Base-by-base conservation (phyloP, 2,329 filamentous ascomycete species). In the Fusarium incarnatum region DNA sequence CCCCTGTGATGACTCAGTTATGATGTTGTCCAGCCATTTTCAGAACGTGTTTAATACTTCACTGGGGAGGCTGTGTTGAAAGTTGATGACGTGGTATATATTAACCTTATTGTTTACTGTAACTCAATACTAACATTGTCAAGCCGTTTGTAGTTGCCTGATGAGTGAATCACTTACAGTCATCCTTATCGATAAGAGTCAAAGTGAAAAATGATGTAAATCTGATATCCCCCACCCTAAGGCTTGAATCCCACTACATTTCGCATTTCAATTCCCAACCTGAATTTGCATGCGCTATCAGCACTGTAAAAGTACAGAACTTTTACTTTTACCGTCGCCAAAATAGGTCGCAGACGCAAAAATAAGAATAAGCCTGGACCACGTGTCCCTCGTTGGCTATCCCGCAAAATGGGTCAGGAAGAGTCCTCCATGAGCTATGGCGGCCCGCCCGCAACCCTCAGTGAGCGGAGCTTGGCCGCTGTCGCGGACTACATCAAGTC, bases 371-470 rank as follows among this genome's bases (percentile, higher is more conserved):
- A 79, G 68, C 74, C 77, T 53, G 76, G 76, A 62, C 75, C 77
- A 64, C 73, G 75, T 30, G 72, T 75, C 72, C 77, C 78, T 61
- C 75, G 72, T 71, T 73, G 77, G 75, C 67, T 76, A 57, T 73
- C 73, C 70, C 78, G 75, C 74, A 93, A 83, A 59, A 98, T 98
- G 95, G 94, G 94, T 63, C 94, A 97, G 79, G 93, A 97, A 77
- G 86, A 90, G 71, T 97, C 93, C 25, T 85, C 83, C 32, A 82
- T 94, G 68, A 87, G 91, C 76, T 89, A 92, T 68, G 85, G 86
- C 68, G 88, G 87, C 55, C 81, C 83, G 40, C 89, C 95, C 2
- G 77, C 84, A 56, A 92, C 89, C 0, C 85, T 98, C 16, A 82
- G 86, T 44, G 87, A 87, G 32, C 89, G 94, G 59, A 91, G 87